Percentiles rank a stretch among this genome's conserved stretches.
phyloP scores from a whole-genome alignment of 352 stramenopile genomes.

The Aphanomyces astaci region DNA sequence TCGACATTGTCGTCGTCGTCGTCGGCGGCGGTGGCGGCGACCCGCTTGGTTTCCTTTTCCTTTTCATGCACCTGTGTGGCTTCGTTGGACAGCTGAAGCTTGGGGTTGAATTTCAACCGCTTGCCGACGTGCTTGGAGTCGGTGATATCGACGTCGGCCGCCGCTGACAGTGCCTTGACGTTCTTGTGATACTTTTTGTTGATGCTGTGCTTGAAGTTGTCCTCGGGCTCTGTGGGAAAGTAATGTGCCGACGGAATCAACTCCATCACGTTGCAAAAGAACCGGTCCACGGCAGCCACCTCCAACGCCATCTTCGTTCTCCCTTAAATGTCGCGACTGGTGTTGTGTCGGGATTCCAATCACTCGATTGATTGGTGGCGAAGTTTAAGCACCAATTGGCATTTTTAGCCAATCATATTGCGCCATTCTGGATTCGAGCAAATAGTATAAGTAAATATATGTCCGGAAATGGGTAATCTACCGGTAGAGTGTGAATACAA shows the following conservation, averaged over 20 bases:
- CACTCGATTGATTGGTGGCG: constrained; percentile 8
- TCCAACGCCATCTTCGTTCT: constrained; percentile 4
- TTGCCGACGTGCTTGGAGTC: constrained; percentile 28
- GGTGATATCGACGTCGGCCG: constrained; percentile 32
- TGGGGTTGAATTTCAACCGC: constrained; percentile 62
- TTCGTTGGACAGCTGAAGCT: constrained; percentile 56
- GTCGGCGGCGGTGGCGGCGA: constrained; percentile 34
- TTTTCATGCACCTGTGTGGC: constrained; percentile 42
- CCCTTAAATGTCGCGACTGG: not conserved
- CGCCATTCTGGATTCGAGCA: too few relatives aligned
- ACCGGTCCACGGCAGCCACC: constrained; percentile 32
- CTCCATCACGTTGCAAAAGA: constrained; percentile 72
- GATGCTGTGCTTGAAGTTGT: constrained; percentile 62
- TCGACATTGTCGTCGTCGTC: constrained; percentile 31
- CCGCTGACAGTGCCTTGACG: constrained; percentile 28
- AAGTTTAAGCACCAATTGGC: not conserved
- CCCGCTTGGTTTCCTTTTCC: constrained; percentile 30
- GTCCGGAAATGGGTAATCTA: too few relatives aligned
- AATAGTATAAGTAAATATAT: too few relatives aligned
- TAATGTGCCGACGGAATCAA: constrained; percentile 67
- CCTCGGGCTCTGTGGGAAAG: constrained; percentile 66
- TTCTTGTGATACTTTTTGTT: constrained; percentile 69
- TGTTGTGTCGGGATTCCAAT: not conserved
- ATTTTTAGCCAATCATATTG: not conserved
- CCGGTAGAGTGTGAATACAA: too few relatives aligned